Conservation (phyloP, 2,329 filamentous ascomycete species). For the Colletotrichum sp. region DNA sequence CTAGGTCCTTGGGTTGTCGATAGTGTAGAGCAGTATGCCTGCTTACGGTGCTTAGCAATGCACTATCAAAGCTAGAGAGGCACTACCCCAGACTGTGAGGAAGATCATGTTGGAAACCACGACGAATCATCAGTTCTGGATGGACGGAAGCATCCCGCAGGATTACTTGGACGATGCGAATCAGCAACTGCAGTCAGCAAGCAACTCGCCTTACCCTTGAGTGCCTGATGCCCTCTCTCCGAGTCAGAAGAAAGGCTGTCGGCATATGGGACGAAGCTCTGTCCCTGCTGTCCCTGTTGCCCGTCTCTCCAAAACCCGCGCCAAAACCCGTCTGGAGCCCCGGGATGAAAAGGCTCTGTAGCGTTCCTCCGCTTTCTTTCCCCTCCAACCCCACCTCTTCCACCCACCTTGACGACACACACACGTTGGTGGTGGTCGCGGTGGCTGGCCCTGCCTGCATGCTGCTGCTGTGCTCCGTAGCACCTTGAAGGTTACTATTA, state of each 20-base stretch:
- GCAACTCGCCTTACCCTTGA: background rate
- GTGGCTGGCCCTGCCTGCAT: background rate
- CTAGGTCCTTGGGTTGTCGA: background rate
- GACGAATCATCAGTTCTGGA: background rate
- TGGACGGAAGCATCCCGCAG: background rate
- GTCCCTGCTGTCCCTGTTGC: background rate
- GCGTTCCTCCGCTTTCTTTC: background rate
- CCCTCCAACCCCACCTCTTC: background rate
- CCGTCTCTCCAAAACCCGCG: background rate
- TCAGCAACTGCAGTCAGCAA: background rate
- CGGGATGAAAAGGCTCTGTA: background rate
- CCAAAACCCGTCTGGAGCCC: background rate
- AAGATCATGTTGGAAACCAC: background rate
- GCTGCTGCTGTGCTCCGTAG: background rate
- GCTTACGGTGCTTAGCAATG: background rate
- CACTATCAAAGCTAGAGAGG: background rate
- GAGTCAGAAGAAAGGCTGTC: conserved; percentile 2
- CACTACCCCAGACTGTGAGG: background rate
- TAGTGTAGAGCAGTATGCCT: background rate
- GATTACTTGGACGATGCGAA: background rate
- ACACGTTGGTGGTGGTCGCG: background rate
- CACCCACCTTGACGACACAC: conserved; percentile 3
- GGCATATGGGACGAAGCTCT: background rate
- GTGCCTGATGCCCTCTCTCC: background rate
- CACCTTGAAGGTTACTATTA: conserved; percentile 6